phyloP scores from a whole-genome alignment of 1,284 basidiomycete genomes.

The Irpex sp. region DNA sequence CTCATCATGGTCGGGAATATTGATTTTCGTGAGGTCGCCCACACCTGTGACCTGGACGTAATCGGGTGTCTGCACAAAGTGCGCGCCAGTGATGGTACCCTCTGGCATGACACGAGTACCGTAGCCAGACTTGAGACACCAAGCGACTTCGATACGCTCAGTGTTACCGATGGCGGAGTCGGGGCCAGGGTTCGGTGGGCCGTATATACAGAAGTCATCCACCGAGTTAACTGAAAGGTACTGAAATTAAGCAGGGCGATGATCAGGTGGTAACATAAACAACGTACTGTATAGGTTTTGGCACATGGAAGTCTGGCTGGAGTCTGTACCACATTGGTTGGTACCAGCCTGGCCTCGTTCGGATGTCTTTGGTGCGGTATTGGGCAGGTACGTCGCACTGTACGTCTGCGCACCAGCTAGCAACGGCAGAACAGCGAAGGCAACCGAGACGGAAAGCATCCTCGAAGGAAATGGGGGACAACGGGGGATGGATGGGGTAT shows the following conservation, averaged over 20 bases:
- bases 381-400: conserved; percentile 35
- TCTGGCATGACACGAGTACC: conserved; percentile 76
- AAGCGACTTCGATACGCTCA: conserved; percentile 65
- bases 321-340: conserved; percentile 58
- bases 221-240: conserved; percentile 50
- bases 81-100: conserved; percentile 70
- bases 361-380: conserved; percentile 44
- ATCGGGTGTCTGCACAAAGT: conserved; percentile 65
- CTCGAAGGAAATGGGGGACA: neutral
- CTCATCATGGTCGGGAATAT: conserved; percentile 55
- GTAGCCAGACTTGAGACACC: conserved; percentile 64
- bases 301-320: conserved; percentile 56
- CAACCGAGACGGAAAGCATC: conserved; percentile 3
- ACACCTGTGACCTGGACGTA: conserved; percentile 68
- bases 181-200: conserved; percentile 54
- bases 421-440: conserved; percentile 13
- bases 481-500: neutral
- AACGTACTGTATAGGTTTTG: conserved; percentile 61
- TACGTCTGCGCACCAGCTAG: conserved; percentile 31
- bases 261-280: neutral
- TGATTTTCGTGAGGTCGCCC: conserved; percentile 65
- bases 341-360: conserved; percentile 65
- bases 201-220: conserved; percentile 58
- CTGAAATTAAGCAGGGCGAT: neutral
- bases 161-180: conserved; percentile 51